Percentiles rank a stretch among this genome's conserved stretches.
phyloP scores from a whole-genome alignment of 441 rosid species.

The Francoa sonchifolia region DNA sequence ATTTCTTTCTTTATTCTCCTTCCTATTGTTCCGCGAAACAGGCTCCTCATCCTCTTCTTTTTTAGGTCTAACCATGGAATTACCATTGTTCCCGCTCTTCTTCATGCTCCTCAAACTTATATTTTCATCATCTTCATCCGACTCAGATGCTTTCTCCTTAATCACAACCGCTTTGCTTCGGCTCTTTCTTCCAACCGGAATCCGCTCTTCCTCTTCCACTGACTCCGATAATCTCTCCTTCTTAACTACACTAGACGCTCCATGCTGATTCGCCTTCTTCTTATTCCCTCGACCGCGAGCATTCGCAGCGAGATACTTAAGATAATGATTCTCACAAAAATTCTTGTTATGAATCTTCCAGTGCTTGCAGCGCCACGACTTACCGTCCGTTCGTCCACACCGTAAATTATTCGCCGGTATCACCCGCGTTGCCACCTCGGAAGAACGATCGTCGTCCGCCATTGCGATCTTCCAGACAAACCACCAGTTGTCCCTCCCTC shows the following conservation, averaged over 20 bases:
- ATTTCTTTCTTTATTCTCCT: too few relatives aligned
- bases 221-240: too few relatives aligned
- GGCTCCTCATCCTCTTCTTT: too few relatives aligned
- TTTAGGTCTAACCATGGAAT: too few relatives aligned
- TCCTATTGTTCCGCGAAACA: too few relatives aligned
- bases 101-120: background rate
- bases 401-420: background rate
- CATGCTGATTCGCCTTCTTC: background rate
- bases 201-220: too few relatives aligned
- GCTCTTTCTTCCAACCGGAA: background rate
- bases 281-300: background rate
- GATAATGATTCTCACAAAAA: background rate
- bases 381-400: background rate
- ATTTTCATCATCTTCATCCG: background rate
- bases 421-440: background rate
- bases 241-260: too few relatives aligned
- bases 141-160: background rate
- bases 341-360: constrained; percentile 1
- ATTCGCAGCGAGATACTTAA: background rate
- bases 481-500: too few relatives aligned
- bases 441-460: background rate
- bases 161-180: background rate
- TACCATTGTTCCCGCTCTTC: too few relatives aligned
- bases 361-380: constrained; percentile 1
- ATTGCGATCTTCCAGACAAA: too few relatives aligned